Evolutionary conservation across 768 basidiomycete species (phyloP), one percentile per base, ranked within the genome.

Genomic region (Suillus plorans): DNA sequence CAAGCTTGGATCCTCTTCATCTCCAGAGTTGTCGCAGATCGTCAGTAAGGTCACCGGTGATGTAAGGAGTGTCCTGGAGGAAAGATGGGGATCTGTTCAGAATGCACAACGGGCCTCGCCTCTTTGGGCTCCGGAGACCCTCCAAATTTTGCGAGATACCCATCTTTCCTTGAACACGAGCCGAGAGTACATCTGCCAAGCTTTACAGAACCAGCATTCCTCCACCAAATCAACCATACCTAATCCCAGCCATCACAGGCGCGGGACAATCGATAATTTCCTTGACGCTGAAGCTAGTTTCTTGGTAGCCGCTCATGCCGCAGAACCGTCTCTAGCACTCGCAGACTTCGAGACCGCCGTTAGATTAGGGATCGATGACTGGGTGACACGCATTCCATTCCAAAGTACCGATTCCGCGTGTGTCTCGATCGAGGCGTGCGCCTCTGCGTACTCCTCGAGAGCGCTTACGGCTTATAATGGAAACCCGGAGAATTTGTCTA

Each of bases 401-500:
- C 37, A 16, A 1, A 5, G 61, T 9, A 50, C 20, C 0, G 57
- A 68, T n/a, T 20, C 60, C 10, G 72, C 70, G 3, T 75, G 74
- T 2, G 39, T 57, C 5, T 41, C 61, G 12, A 64, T 75, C 13
- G 74, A 70, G 62, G 52, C 68, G 0, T 74, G 73, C 42, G 74
- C 73, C 9, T 55, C 59, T n/a, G 53, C 65, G 7, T 79, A 82
- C 50, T 70, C 71, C 1, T 66, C 66, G 1, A 52, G 71, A 0
- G 77, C 82, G 0, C 31, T 49, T 42, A 22, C 10, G 0, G 62
- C 62, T 2, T 82, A 81, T 53, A 44, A 60, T 8, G 65, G 66
- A 13, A 81, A 76, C 41, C 78, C 82, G 2, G 82, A 84, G 58
- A 68, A 74, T 37, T 42, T 73, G 5, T 84, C 83, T 0, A 61